Base-by-base conservation (phyloP, 495 filamentous ascomycete genomes). In the Penicillium lividum region DNA sequence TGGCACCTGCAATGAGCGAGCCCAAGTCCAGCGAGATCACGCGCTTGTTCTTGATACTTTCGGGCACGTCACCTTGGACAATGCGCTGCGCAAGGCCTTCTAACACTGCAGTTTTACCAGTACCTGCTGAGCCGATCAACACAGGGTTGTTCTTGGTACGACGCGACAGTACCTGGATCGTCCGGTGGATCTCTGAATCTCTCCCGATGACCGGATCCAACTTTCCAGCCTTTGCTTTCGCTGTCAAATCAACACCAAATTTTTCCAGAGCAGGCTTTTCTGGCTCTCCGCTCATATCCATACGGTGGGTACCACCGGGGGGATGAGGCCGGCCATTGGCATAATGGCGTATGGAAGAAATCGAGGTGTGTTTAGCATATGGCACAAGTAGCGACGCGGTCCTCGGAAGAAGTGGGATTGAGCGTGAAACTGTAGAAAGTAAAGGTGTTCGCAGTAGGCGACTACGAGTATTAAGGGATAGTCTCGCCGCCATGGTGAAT, bases 131-230 rank as follows among this genome's bases (percentile, higher is more conserved):
- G 63, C 94, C 94, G 58, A 97, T 97, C 30, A 97, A 77, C 18
- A 97, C 93, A 1, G 94, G 94, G 59, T 98, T 98, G 69, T 98
- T 98, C 73, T 98, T 98, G 5, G 94, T 97, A 49, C 94, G 81
- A 54, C 94, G 81, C 10, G 93, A 97, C 11, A 98, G 76, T 27
- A 98, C 84, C 64, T 98, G 94, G 33, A 98, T 96, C 5, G 93
- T 96, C 47, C 95, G 81, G 68, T 96, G 89, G 48, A 97, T 95
- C 73, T 96, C 92, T 7, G 84, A 80, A 62, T 96, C 92, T 68
- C 94, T 82, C 22, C 94, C 94, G 71, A 98, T 97, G 6, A 98
- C 92, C 1, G 94, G 94, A 65, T 98, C 94, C 6, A 98, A 80
- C 70, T 96, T 97, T 46, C 94, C 94, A 28, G 86, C 88, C 67